A percentile compares a stretch with the other conserved stretches of the same genome.
phyloP scores from a whole-genome alignment of 2,329 filamentous ascomycete genomes.

The Phialophora chinensis region DNA sequence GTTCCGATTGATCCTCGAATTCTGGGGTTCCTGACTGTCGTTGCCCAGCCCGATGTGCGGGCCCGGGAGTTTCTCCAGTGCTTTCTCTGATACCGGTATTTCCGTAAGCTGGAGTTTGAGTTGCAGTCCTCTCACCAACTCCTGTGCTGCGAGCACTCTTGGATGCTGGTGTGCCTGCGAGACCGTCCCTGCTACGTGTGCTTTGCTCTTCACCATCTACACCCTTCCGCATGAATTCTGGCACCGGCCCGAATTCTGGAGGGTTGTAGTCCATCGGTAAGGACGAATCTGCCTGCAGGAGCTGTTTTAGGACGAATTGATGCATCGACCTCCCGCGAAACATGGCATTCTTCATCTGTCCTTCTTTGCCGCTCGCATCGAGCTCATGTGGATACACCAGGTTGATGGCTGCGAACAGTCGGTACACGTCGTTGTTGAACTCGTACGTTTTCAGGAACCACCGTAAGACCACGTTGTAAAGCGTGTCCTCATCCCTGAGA shows the following conservation, averaged over 20 bases:
- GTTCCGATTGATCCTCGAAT: neutral
- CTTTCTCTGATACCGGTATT: neutral
- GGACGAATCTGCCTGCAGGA: conserved; percentile 84
- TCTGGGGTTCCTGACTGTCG: conserved; percentile 4
- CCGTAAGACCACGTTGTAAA: conserved; percentile 71
- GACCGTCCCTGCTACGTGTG: neutral
- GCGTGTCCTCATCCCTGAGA: conserved; percentile 76
- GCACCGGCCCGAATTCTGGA: conserved; percentile 45
- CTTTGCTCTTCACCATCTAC: neutral
- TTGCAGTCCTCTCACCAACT: neutral
- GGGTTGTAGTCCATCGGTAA: conserved; percentile 58
- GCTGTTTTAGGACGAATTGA: conserved; percentile 88
- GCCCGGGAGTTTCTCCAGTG: neutral
- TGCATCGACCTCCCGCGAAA: conserved; percentile 76
- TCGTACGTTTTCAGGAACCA: conserved; percentile 84
- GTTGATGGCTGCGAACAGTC: conserved; percentile 80
- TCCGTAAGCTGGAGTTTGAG: neutral
- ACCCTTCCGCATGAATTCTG: conserved; percentile 39
- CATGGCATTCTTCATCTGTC: conserved; percentile 45
- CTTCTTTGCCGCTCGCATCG: conserved; percentile 51
- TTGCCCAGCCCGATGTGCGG: conserved; percentile 4
- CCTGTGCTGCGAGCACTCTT: neutral
- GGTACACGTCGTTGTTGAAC: conserved; percentile 80
- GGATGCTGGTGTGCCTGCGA: conserved; percentile 1
- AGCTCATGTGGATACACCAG: conserved; percentile 68